Conservation (phyloP, 495 filamentous ascomycete species). For the Cercophora newfieldiana region DNA sequence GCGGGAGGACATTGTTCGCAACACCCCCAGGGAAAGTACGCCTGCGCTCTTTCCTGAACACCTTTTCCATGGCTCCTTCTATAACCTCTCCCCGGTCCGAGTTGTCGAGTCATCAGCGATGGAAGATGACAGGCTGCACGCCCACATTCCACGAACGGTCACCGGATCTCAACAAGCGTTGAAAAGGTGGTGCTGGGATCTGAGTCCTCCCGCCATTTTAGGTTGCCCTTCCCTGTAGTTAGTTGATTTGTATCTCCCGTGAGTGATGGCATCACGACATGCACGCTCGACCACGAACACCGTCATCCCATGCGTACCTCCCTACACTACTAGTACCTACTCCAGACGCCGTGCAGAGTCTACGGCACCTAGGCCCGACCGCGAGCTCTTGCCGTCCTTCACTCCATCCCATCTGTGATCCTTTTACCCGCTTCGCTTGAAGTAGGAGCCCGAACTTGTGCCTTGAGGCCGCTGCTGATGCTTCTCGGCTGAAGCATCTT, state of each 20-base stretch:
- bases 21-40: too few relatives aligned
- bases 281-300: neutral
- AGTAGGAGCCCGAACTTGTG: neutral
- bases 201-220: neutral
- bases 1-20: too few relatives aligned
- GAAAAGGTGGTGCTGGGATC: neutral
- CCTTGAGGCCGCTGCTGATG: neutral
- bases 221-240: too few relatives aligned
- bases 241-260: neutral
- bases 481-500: conserved; percentile 28
- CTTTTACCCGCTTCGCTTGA: conserved; percentile 22
- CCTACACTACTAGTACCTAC: neutral
- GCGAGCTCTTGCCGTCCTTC: conserved; percentile 15
- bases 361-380: neutral
- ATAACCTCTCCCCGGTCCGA: neutral
- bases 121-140: neutral
- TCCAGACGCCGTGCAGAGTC: neutral
- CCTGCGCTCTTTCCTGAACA: too few relatives aligned
- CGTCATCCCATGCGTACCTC: neutral
- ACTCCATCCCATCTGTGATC: conserved; percentile 16
- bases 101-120: neutral
- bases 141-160: neutral
- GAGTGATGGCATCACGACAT: neutral
- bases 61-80: neutral
- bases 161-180: neutral